Evolutionary conservation across 2,329 filamentous ascomycete species (phyloP), one percentile per base, ranked within the genome.

Genomic region (Paecilomyces niveus): DNA sequence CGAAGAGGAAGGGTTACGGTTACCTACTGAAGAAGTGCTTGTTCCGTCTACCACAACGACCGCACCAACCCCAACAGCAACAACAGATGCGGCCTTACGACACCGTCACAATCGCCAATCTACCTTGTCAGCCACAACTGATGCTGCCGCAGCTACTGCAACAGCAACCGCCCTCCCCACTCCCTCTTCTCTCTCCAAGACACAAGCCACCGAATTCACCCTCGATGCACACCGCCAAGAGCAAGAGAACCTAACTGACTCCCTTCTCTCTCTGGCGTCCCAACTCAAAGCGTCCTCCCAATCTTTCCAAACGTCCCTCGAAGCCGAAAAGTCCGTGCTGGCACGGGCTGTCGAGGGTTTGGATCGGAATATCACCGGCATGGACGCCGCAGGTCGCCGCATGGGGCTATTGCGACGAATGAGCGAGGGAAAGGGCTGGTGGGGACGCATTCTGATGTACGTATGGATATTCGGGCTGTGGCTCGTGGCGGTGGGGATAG

Each of bases 381-480:
- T 97, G 83, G 87, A 92, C 60, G 83, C 85, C 1, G 91, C 92
- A 3, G 85, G 85, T 56, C 83, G 85, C 62, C 80, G 85, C 62
- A 95, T 97, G 90, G 88, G 89, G 1, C 81, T 84, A 67, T 73
- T 97, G 70, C 80, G 85, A 65, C 82, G 82, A 56, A 91, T 96
- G 86, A 91, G 88, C 15, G 93, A 97, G 77, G 92, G 92, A 3
- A 87, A 88, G 70, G 92, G 92, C 0, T 95, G 89, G 89, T 91
- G 84, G 85, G 92, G 89, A 5, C 79, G 92, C 56, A 84, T 96
- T 79, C 80, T 93, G 75, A 79, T 97, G 61, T 96, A 94, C 78
- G 88, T 81, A 45, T 89, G 90, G 82, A 92, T 97, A 54, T 89
- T 87, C 67, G 90, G 85, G 31, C 73, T 97, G 62, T 93, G 91